Evolutionary conservation across 2,329 filamentous ascomycete species (phyloP).

Genomic region (Paecilomyces dactylethromorphus): DNA sequence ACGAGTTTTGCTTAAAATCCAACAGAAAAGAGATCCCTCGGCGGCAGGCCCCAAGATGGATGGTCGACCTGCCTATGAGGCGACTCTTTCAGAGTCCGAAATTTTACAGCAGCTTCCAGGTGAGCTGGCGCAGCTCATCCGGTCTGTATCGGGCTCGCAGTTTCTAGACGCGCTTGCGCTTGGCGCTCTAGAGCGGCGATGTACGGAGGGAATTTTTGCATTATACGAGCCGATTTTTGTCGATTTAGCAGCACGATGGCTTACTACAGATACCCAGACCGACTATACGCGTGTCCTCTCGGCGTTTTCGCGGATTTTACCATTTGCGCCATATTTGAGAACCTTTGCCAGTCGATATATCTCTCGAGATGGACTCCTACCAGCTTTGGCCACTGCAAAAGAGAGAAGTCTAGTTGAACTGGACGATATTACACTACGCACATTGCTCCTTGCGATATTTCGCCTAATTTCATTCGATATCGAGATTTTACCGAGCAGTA

Average conservation of each 20-base stretch:
- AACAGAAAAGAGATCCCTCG: conserved; percentile 22
- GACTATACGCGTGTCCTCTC: conserved; percentile 48
- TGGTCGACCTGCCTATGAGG: conserved; percentile 34
- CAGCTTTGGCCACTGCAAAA: conserved; percentile 23
- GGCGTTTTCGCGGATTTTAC: conserved; percentile 72
- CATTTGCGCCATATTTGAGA: conserved; percentile 73
- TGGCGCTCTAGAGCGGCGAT: conserved; percentile 61
- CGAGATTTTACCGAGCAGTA: conserved; percentile 57
- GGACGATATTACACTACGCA: conserved; percentile 32
- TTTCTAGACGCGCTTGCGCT: conserved; percentile 67
- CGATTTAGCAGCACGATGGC: conserved; percentile 78
- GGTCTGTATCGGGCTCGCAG: conserved; percentile 54
- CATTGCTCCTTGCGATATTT: conserved; percentile 62
- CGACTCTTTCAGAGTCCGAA: conserved; percentile 48
- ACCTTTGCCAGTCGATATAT: conserved; percentile 58
- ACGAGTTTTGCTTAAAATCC: conserved; percentile 19
- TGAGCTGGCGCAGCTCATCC: conserved; percentile 64
- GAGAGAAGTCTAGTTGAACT: conserved; percentile 24
- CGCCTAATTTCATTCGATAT: conserved; percentile 73
- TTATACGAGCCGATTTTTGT: conserved; percentile 70
- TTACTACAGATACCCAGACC: conserved; percentile 32
- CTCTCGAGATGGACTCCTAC: conserved; percentile 25
- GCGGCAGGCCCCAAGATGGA: conserved; percentile 31
- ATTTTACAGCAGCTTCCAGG: conserved; percentile 57
- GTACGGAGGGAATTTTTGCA: conserved; percentile 67